Evolutionary conservation across 768 basidiomycete genomes (phyloP).

Genomic region (Macrocybe gigantea): DNA sequence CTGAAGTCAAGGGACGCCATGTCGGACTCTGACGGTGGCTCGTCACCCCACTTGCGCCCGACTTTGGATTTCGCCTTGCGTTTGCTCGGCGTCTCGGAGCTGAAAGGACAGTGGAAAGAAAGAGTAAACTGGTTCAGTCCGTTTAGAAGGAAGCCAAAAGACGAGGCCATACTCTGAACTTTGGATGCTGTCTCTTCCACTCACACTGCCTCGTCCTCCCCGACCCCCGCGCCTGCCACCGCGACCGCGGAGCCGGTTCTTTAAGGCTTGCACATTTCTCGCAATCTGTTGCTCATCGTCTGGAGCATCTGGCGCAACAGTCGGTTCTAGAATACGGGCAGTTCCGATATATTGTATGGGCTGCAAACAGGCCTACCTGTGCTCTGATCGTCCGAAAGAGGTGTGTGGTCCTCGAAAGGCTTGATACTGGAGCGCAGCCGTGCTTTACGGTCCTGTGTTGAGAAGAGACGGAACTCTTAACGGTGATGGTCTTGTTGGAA

Average conservation of each 20-base stretch:
- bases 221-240: constrained; percentile 56
- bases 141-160: constrained; percentile 27
- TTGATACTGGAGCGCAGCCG: constrained; percentile 44
- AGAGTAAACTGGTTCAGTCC: neutral
- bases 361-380: constrained; percentile 35
- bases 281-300: constrained; percentile 89
- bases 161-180: constrained; percentile 51
- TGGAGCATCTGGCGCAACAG: constrained; percentile 41
- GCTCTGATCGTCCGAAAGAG: constrained; percentile 56
- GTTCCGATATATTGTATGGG: neutral
- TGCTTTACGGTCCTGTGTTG: constrained; percentile 62
- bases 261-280: constrained; percentile 86
- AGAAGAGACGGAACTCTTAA: too few relatives aligned
- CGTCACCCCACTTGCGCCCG: constrained; percentile 91
- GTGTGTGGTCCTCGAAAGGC: constrained; percentile 33
- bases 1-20: constrained; percentile 95
- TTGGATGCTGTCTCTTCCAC: constrained; percentile 55
- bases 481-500: constrained; percentile 1
- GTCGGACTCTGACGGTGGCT: constrained; percentile 73
- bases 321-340: constrained; percentile 30
- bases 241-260: constrained; percentile 74
- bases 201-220: constrained; percentile 41
- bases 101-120: constrained; percentile 15
- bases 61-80: constrained; percentile 61
- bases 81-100: constrained; percentile 59